These are phyloP conservation scores for Yamadazyma atlantica DNA, from an alignment of 1,139 yeast species.

Conservation along the genomic window DNA sequence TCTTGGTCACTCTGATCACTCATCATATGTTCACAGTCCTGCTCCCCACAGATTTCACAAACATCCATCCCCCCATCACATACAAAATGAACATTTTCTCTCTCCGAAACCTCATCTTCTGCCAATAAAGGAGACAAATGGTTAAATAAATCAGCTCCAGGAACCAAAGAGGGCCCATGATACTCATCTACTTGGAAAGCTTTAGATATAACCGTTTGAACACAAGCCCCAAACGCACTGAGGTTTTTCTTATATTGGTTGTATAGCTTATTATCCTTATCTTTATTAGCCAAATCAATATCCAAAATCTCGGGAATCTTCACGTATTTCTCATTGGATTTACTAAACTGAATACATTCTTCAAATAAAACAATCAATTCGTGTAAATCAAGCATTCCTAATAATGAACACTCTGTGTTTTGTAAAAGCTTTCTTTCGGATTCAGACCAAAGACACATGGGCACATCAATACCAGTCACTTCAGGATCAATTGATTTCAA, in stretches of 20 bases:
- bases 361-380: constrained; percentile 59
- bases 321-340: constrained; percentile 23
- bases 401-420: constrained; percentile 67
- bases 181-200: constrained; percentile 78
- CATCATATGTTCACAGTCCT: constrained; percentile 55
- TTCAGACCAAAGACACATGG: constrained; percentile 67
- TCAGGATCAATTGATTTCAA: constrained; percentile 53
- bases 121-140: constrained; percentile 48
- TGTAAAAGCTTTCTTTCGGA: constrained; percentile 45
- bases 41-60: constrained; percentile 71
- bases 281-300: constrained; percentile 11
- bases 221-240: constrained; percentile 48
- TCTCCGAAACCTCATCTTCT: constrained; percentile 19
- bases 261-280: constrained; percentile 8
- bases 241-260: constrained; percentile 22
- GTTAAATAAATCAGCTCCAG: constrained; percentile 89
- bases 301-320: constrained; percentile 41
- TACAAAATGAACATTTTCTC: constrained; percentile 73
- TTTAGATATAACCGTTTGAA: constrained; percentile 67
- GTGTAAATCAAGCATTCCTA: constrained; percentile 59
- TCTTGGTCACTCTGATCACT: constrained; percentile 17
- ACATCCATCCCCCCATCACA: constrained; percentile 67
- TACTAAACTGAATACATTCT: constrained; percentile 53
- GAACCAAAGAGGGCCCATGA: constrained; percentile 76
- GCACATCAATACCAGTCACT: constrained; percentile 31